Evolutionary conservation across 2,329 filamentous ascomycete species (phyloP).

Genomic region (Reticulascus tulasneorum): DNA sequence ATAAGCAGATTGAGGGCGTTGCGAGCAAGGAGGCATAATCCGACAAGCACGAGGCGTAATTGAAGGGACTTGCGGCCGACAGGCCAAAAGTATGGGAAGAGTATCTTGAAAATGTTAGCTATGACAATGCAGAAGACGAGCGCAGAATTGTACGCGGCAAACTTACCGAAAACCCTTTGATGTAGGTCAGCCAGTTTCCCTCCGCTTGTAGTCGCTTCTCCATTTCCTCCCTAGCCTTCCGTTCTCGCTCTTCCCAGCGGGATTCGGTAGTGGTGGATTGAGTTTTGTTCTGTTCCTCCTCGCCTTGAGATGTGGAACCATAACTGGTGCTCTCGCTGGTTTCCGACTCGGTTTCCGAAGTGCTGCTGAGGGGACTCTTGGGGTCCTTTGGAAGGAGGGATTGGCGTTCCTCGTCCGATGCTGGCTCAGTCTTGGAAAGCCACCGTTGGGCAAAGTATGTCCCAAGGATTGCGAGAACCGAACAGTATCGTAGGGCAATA

Average conservation of each 20-base stretch:
- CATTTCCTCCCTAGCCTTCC: conserved; percentile 54
- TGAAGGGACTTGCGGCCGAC: conserved; percentile 63
- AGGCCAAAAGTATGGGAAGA: conserved; percentile 78
- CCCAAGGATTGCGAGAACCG: conserved; percentile 8
- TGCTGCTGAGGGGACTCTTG: conserved; percentile 17
- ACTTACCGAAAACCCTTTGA: conserved; percentile 63
- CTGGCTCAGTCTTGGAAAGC: conserved; percentile 16
- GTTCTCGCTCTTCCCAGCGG: conserved; percentile 49
- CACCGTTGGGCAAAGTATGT: conserved; percentile 11
- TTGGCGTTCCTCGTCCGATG: conserved; percentile 54
- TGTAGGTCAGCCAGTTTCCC: conserved; percentile 74
- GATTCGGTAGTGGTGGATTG: conserved; percentile 43
- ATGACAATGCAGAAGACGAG: neutral
- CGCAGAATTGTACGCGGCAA: conserved; percentile 1
- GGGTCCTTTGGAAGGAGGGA: conserved; percentile 42
- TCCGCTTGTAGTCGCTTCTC: conserved; percentile 67
- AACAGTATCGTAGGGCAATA: conserved; percentile 8
- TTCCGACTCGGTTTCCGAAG: conserved; percentile 15
- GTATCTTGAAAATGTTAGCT: conserved; percentile 44
- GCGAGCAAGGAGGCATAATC: conserved; percentile 62
- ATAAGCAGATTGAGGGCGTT: conserved; percentile 73
- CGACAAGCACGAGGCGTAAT: conserved; percentile 62
- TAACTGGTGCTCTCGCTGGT: conserved; percentile 29
- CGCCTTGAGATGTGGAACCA: conserved; percentile 36
- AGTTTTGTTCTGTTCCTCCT: conserved; percentile 28